Evolutionary conservation across 2,329 filamentous ascomycete genomes (phyloP).

Genomic region (Aspergillus tanneri): DNA sequence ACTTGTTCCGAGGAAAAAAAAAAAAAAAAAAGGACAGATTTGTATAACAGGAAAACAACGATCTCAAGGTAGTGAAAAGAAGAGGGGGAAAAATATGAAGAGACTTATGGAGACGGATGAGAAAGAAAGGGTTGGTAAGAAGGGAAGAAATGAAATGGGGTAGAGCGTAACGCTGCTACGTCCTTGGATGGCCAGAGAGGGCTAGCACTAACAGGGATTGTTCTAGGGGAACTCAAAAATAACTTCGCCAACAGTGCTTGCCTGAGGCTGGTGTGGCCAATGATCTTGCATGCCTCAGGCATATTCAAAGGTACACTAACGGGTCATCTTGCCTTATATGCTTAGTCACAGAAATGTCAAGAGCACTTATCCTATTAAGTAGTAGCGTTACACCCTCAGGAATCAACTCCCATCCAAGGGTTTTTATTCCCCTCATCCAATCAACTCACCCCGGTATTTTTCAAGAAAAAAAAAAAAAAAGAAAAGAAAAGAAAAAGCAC

Average conservation of each 20-base stretch:
- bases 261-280: constrained; percentile 12
- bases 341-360: too few relatives aligned
- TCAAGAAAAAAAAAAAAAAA: not conserved
- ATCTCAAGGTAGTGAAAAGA: not conserved
- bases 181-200: too few relatives aligned
- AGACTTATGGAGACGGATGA: constrained; percentile 11
- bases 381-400: not conserved
- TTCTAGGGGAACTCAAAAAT: constrained; percentile 18
- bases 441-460: constrained; percentile 1
- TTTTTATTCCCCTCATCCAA: not conserved
- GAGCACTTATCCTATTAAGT: not conserved
- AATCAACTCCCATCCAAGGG: not conserved
- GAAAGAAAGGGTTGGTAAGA: constrained; percentile 4
- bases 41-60: too few relatives aligned
- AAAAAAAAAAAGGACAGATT: not conserved
- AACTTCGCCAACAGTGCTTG: constrained; percentile 12
- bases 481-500: too few relatives aligned
- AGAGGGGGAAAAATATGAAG: constrained; percentile 1
- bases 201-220: constrained; percentile 13
- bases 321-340: not conserved
- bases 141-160: too few relatives aligned
- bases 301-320: not conserved
- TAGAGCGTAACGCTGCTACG: too few relatives aligned
- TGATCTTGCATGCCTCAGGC: too few relatives aligned
- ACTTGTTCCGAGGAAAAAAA: too few relatives aligned